Conservation (phyloP, 352 stramenopile genomes). For the Phytopythium delawarense region DNA sequence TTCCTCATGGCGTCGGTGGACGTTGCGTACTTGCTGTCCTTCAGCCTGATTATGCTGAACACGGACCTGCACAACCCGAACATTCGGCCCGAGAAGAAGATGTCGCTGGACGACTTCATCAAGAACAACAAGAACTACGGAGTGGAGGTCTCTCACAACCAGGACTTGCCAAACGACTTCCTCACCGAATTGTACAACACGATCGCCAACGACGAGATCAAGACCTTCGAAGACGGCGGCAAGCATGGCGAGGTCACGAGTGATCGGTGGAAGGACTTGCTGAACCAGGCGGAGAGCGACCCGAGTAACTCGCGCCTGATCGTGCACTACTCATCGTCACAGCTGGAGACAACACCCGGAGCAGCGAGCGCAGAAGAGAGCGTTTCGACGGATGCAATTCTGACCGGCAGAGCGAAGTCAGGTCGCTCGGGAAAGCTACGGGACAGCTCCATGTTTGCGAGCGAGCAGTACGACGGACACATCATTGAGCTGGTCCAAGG, state of each 20-base stretch:
- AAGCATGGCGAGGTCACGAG: slow-evolving; percentile 75
- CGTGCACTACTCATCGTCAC: slow-evolving; percentile 36
- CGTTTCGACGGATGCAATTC: background rate
- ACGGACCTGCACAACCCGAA: slow-evolving; percentile 87
- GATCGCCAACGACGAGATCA: slow-evolving; percentile 75
- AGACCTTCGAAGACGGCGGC: slow-evolving; percentile 76
- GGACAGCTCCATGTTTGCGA: slow-evolving; percentile 3
- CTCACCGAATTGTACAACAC: slow-evolving; percentile 69
- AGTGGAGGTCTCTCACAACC: slow-evolving; percentile 69
- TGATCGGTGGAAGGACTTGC: slow-evolving; percentile 75
- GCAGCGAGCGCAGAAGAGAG: background rate
- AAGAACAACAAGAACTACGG: slow-evolving; percentile 90
- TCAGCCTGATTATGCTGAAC: slow-evolving; percentile 89
- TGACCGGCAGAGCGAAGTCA: background rate
- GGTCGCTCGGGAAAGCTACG: background rate
- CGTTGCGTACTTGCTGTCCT: slow-evolving; percentile 88
- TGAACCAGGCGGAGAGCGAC: slow-evolving; percentile 67
- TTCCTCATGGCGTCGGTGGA: slow-evolving; percentile 83
- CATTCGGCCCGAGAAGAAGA: slow-evolving; percentile 81
- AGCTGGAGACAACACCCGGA: background rate
- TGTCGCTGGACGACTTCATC: slow-evolving; percentile 85
- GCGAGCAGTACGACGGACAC: slow-evolving; percentile 61
- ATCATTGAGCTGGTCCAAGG: slow-evolving; percentile 64
- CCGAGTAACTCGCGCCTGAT: slow-evolving; percentile 57
- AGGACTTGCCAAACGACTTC: slow-evolving; percentile 68